Base-by-base conservation (phyloP, 2,329 filamentous ascomycete species). In the Monosporascus sp. region DNA sequence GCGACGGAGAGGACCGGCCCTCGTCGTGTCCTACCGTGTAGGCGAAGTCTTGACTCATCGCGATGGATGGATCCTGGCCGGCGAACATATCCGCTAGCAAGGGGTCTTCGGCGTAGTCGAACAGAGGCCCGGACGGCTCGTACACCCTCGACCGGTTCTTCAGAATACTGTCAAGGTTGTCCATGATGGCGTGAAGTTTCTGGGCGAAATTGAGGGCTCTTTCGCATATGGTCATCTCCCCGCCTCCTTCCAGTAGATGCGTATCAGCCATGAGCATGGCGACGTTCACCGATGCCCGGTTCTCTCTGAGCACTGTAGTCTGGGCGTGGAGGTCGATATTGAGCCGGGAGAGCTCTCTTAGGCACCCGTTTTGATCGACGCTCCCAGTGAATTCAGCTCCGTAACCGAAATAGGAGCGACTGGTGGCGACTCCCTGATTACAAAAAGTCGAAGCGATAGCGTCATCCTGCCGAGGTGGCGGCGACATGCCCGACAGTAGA, bases 301-400 rank as follows among this genome's bases (percentile, higher is more conserved):
- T 49, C 5, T 54, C 49, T 11, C 51, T 38, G 5, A 59, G 37
- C 2, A 18, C 31, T 5, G 24, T 20, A 44, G 47, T 53, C 5
- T 56, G 54, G 7, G 37, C 49, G n/a, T 61, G 54, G 6, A 58
- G 50, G 39, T 61, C 59, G 11, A 60, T 43, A 49, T 59, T 59
- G 14, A 61, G 48, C 25, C 57, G 52, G 1, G 59, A 61, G 35
- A 61, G 51, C 25, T 61, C 59, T 18, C 56, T 58, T 18, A 61
- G 37, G 25, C 59, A 61, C 41, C 58, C 55, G 35, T 59, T 54
- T 14, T 52, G 52, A 25, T 59, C 56, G 2, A 59, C 36, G 20
- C 52, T 59, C 24, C 22, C 52, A 1, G 53, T 51, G 57, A 51
- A 36, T 38, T 57, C 37, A 55, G 55, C 8, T 51, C 50, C 7